Conservation (phyloP, 129 eudicot genomes). For the Flaveria bidentis region DNA sequence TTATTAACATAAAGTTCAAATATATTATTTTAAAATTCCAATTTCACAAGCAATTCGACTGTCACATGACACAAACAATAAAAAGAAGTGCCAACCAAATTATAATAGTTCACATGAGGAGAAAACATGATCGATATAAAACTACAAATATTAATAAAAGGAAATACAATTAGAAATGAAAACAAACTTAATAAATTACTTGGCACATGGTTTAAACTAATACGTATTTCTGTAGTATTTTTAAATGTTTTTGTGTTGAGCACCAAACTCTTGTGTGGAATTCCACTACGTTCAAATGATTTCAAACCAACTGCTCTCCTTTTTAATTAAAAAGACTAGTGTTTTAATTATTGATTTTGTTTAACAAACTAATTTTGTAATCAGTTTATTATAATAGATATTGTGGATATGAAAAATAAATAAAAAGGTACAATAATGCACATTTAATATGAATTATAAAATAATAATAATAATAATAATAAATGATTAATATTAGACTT, state of each 20-base stretch:
- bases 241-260: conserved; percentile 24
- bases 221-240: conserved; percentile 3
- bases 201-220: conserved; percentile 24
- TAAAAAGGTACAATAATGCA: background rate
- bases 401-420: background rate
- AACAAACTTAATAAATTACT: conserved; percentile 19
- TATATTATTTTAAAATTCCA: background rate
- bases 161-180: conserved; percentile 11
- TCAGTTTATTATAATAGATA: background rate
- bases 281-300: conserved; percentile 22
- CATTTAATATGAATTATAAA: background rate
- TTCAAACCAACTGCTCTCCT: conserved; percentile 25
- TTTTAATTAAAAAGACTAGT: background rate
- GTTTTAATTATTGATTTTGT: background rate
- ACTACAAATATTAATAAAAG: background rate
- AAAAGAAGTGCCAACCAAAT: conserved; percentile 29
- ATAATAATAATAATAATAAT: no score
- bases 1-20: conserved; percentile 9
- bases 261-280: conserved; percentile 12
- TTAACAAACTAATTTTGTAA: background rate
- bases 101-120: conserved; percentile 33
- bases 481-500: background rate
- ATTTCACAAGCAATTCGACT: background rate
- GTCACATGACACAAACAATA: conserved; percentile 30
- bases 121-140: conserved; percentile 15